Base-by-base conservation (phyloP, 371 early-diverging fungal species). In the Circinella umbellata region DNA sequence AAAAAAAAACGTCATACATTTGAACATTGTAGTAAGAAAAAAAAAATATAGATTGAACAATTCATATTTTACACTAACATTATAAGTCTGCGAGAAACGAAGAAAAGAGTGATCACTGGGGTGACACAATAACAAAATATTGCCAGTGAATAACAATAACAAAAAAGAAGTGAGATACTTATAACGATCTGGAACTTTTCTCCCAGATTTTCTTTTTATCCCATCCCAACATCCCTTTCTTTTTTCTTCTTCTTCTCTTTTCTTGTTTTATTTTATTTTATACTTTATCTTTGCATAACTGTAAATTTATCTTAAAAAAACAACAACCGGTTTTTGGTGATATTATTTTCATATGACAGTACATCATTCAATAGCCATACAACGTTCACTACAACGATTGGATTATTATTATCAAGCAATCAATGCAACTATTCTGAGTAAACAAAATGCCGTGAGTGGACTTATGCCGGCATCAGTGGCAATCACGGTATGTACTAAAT, bases 401-500 rank as follows among this genome's bases (percentile, higher is more conserved):
- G 94, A 95, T 67, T 83, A 87, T 67, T 94, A 92, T 76, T 93
- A 92, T 73, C 83, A 91, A 20, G 91, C 90, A 27, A 88, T 94
- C 61, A 80, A 89, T 20, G 81, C 89, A 47, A 91, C 94, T 35
- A 94, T 95, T 69, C 77, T 96, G 34, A 82, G 90, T 2, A 81
- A 92, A 15, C 95, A 95, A 75, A 91, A 94, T 73, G 88, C 95
- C 8, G 90, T 88, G 36, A 93, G 93, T 39, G 96, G 96, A n/a
- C 79, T 94, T 81, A 93, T 96, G 59, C 96, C 95, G 14, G 96
- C 96, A 6, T 93, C 94, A 4, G 93, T 93, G 7, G 95, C 96
- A 39, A 89, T 96, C 46, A 95, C 94, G 0, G 84, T 84, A 78
- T 72, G 69, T 7, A 34, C 8, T 53, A 13, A 13, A n/a, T 53